A percentile compares a stretch with the other conserved stretches of the same genome.
These are phyloP conservation scores for Curvularia spicifera DNA, from an alignment of 2,329 filamentous ascomycete genomes.

Conservation along the genomic window DNA sequence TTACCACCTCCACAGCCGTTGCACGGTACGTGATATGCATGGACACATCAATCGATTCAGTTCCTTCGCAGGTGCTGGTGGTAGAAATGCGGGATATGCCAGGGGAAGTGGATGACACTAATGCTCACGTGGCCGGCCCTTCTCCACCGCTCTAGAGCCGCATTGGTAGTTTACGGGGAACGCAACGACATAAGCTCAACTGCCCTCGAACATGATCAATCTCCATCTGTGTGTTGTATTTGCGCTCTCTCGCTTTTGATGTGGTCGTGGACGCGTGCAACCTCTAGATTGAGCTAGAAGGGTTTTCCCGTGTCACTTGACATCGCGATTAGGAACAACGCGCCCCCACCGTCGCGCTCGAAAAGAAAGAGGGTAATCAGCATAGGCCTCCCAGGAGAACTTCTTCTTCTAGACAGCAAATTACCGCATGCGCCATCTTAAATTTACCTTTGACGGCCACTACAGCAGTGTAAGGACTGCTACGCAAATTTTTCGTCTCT, in stretches of 20 bases:
- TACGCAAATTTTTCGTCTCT: conserved; percentile 7
- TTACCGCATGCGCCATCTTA: conserved; percentile 11
- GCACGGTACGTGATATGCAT: conserved; percentile 1
- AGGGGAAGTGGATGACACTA: conserved; percentile 15
- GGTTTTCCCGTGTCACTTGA: conserved; percentile 8
- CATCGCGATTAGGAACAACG: conserved; percentile 6
- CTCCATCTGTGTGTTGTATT: conserved; percentile 16
- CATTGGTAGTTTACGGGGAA: conserved; percentile 8
- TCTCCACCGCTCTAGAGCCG: conserved; percentile 17
- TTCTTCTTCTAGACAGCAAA: neutral
- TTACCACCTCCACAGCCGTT: conserved; percentile 6
- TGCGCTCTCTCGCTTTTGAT: conserved; percentile 14
- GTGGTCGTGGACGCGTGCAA: conserved; percentile 21
- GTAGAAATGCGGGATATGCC: conserved; percentile 4
- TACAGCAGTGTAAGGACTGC: neutral
- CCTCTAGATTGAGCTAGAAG: conserved; percentile 22
- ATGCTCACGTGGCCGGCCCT: conserved; percentile 18
- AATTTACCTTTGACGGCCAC: conserved; percentile 14
- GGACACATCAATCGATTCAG: conserved; percentile 18
- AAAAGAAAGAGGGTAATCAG: neutral
- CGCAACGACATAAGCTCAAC: neutral
- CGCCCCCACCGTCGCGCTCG: conserved; percentile 6
- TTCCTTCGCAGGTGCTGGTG: conserved; percentile 4
- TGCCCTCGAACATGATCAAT: conserved; percentile 13
- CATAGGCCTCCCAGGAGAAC: neutral